Base-by-base conservation (phyloP, 2,329 filamentous ascomycete genomes). In the Lasiodiplodia citricola region DNA sequence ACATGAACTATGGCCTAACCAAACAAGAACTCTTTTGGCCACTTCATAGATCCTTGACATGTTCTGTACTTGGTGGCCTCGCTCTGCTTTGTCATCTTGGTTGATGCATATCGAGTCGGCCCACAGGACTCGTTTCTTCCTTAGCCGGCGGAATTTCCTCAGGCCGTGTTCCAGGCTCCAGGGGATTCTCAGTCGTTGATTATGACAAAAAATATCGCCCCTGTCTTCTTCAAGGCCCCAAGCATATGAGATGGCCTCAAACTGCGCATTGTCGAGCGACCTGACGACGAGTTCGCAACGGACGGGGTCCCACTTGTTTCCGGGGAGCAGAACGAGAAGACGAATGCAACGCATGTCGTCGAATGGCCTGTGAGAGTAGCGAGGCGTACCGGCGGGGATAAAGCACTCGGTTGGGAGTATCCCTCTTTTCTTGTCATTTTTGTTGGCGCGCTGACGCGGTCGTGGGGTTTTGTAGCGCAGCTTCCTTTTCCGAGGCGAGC, bases 51-150 rank as follows among this genome's bases (percentile, higher is more conserved):
- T 41, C 8, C 25, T 21, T 2, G 56, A 11, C 70, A 71, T 71
- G 18, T 51, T 44, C 13, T 66, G 44, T 6, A 71, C 70, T 66
- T 71, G 70, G n/a, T 65, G 54, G 4, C 55, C 38, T 7, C 63
- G 28, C 37, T 71, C 70, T 2, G 23, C 13, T 13, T 21, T 4
- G 51, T 71, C 66, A 16, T 31, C 23, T 57, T 71, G 70, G 31
- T 71, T 63, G 41, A 71, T 71, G 38, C 70, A 70, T 13, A 70
- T 37, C 3, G 67, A 64, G 28, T 71, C 70, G 5, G 69, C 69
- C 70, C 70, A 71, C 3, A 71, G 56, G 25, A 58, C 50, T 16
- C 70, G 54, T 4, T 54, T 51, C 6, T 44, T 37, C 25, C 38
- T 41, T 4, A 18, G n/a, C 8, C 47, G 28, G 4, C 70, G 54